Evolutionary conservation across 805 yeast species (phyloP).

Genomic region (Yarrowia sp.): DNA sequence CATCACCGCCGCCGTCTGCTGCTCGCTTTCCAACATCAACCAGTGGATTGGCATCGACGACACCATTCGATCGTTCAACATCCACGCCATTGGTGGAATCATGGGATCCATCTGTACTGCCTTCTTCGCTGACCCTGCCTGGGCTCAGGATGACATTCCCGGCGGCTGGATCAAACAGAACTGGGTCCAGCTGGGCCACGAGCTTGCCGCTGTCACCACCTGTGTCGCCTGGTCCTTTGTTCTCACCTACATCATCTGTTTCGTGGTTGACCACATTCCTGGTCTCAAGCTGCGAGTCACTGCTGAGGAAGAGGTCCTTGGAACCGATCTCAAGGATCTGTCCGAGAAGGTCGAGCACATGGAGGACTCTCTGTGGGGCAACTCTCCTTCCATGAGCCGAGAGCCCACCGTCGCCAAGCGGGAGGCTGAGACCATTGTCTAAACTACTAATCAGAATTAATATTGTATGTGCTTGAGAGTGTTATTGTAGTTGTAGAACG

Average conservation of each 20-base stretch:
- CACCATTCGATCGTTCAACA: slow-evolving; percentile 45
- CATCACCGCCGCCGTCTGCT: slow-evolving; percentile 43
- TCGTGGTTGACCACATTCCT: slow-evolving; percentile 70
- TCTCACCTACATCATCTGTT: slow-evolving; percentile 65
- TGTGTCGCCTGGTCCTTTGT: slow-evolving; percentile 72
- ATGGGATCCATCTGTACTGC: slow-evolving; percentile 45
- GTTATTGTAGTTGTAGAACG: too few relatives aligned
- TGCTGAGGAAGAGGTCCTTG: slow-evolving; percentile 62
- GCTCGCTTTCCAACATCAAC: slow-evolving; percentile 40
- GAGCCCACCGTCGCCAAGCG: slow-evolving; percentile 12
- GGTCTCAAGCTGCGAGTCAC: slow-evolving; percentile 75
- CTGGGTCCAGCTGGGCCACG: slow-evolving; percentile 80
- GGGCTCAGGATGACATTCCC: slow-evolving; percentile 9
- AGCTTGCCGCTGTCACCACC: slow-evolving; percentile 72
- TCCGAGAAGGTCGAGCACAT: slow-evolving; percentile 80
- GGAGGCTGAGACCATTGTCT: background rate
- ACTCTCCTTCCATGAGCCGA: background rate
- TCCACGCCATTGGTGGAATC: slow-evolving; percentile 51
- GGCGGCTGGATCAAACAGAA: slow-evolving; percentile 91
- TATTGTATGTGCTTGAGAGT: background rate
- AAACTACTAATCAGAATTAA: background rate
- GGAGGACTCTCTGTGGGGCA: slow-evolving; percentile 15
- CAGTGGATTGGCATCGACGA: slow-evolving; percentile 47
- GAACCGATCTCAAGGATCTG: slow-evolving; percentile 81
- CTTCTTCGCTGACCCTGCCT: slow-evolving; percentile 42